Evolutionary conservation across 306 rosid species (phyloP).

Genomic region (Sesbania bispinosa): DNA sequence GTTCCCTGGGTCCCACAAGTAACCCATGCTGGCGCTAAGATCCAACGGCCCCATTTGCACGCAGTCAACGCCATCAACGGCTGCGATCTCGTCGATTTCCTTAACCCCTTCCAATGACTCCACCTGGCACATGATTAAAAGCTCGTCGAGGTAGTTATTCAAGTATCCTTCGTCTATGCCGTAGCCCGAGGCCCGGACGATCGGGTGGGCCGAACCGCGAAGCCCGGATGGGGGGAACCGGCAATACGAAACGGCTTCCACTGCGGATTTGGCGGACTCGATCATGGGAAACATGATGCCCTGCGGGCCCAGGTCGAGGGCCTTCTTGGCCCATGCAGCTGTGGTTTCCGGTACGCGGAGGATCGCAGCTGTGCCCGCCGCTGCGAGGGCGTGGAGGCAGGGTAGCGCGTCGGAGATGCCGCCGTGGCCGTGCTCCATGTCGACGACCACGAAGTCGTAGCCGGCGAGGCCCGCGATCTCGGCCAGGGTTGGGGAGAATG

Average conservation of each 20-base stretch:
- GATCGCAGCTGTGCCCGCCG: constrained; percentile 59
- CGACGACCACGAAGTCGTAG: constrained; percentile 72
- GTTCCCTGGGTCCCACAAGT: constrained; percentile 71
- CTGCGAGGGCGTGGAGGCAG: constrained; percentile 72
- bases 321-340: constrained; percentile 78
- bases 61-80: constrained; percentile 78
- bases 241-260: constrained; percentile 64
- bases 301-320: constrained; percentile 82
- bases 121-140: constrained; percentile 70
- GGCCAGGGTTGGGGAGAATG: constrained; percentile 77
- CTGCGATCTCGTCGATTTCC: constrained; percentile 43
- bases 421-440: constrained; percentile 89
- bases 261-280: constrained; percentile 53
- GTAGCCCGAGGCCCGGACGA: constrained; percentile 64
- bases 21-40: constrained; percentile 79
- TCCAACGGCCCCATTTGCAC: constrained; percentile 88
- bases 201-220: constrained; percentile 81
- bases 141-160: constrained; percentile 53
- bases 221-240: constrained; percentile 62
- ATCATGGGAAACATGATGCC: constrained; percentile 88
- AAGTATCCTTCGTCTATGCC: constrained; percentile 79
- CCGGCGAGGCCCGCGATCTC: constrained; percentile 78
- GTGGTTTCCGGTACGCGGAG: constrained; percentile 65
- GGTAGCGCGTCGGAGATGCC: constrained; percentile 59
- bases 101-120: constrained; percentile 54